phyloP scores from a whole-genome alignment of 148 eudicot species.

The Chenopodium formosanum region DNA sequence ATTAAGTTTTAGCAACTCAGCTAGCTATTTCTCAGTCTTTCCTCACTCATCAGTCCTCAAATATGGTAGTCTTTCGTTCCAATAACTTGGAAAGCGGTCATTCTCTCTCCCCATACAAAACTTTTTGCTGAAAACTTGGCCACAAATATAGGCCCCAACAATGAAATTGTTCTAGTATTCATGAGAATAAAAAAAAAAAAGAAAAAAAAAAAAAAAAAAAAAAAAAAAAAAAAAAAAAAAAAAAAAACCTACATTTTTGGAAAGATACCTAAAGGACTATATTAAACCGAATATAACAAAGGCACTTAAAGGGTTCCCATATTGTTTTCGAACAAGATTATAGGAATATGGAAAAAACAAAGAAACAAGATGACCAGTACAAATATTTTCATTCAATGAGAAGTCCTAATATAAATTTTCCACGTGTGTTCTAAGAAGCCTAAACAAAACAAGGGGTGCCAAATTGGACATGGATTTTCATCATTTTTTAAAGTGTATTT shows the following conservation, averaged over 20 bases:
- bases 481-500: no score
- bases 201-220: no score
- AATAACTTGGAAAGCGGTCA: neutral
- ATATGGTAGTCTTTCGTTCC: neutral
- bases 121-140: neutral
- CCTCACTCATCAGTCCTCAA: neutral
- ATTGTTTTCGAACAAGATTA: neutral
- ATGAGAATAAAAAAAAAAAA: neutral
- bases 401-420: neutral
- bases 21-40: neutral
- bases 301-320: neutral
- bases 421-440: neutral
- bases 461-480: neutral
- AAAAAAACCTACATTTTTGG: no score
- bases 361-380: neutral
- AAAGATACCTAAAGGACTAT: neutral
- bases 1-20: neutral
- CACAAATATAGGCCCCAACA: neutral
- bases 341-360: neutral
- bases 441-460: neutral
- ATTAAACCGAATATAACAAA: neutral
- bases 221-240: no score
- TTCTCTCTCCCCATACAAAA: neutral
- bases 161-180: neutral
- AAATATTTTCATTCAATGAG: neutral